Conservation (phyloP, 1,284 basidiomycete species). For the Ceratorhiza oryzae-sativae region DNA sequence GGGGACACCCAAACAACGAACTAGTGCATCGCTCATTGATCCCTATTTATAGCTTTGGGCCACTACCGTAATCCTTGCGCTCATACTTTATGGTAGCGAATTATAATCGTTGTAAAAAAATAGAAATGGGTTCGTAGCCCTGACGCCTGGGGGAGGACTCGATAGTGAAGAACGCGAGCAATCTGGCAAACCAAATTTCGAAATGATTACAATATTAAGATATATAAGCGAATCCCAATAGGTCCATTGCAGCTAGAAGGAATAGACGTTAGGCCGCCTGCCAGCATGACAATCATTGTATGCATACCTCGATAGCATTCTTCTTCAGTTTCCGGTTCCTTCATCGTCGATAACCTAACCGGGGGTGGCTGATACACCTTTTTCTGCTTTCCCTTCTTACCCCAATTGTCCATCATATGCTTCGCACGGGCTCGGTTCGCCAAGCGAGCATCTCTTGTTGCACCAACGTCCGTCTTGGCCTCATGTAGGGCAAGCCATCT, state of each 20-base stretch:
- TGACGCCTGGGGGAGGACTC: too few relatives aligned
- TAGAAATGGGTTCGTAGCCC: too few relatives aligned
- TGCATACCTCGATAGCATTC: not conserved
- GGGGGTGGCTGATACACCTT: not conserved
- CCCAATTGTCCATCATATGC: slow-evolving; percentile 29
- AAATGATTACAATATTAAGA: too few relatives aligned
- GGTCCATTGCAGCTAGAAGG: not conserved
- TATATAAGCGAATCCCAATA: not conserved
- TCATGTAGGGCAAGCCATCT: slow-evolving; percentile 12
- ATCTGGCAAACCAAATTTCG: too few relatives aligned
- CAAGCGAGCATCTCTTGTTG: not conserved
- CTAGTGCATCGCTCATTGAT: too few relatives aligned
- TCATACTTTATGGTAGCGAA: too few relatives aligned
- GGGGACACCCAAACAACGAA: too few relatives aligned
- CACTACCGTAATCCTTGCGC: too few relatives aligned
- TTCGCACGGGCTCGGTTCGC: slow-evolving; percentile 27
- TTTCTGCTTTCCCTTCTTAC: slow-evolving; percentile 16
- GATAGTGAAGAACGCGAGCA: too few relatives aligned
- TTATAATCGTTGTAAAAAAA: too few relatives aligned
- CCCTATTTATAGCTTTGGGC: too few relatives aligned
- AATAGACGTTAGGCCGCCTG: too few relatives aligned
- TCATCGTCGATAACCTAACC: not conserved
- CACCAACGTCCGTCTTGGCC: slow-evolving; percentile 7
- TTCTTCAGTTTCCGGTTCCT: not conserved
- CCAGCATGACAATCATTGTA: not conserved